Conservation (phyloP, 495 filamentous ascomycete genomes). For the Xylaria nigripes region DNA sequence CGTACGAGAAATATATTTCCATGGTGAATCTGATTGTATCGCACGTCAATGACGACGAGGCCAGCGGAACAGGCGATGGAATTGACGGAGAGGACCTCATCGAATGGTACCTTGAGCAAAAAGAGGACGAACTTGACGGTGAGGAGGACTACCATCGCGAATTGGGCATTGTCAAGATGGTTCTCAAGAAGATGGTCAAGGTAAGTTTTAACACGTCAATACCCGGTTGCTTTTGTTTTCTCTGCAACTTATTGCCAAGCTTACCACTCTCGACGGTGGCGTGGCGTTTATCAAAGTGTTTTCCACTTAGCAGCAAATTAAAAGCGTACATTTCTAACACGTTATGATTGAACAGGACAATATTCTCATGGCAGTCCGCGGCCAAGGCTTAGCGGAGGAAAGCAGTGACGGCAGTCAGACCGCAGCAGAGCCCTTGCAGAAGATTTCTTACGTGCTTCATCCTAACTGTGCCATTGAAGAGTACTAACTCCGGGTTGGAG, state of each 20-base stretch:
- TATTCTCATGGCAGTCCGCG: conserved; percentile 82
- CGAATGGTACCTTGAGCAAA: conserved; percentile 91
- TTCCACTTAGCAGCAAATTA: not conserved
- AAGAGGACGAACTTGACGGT: conserved; percentile 70
- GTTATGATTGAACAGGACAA: conserved; percentile 55
- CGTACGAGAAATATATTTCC: conserved; percentile 87
- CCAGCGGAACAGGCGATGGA: conserved; percentile 70
- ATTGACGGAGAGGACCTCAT: conserved; percentile 81
- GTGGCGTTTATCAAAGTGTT: not conserved
- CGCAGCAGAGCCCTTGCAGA: conserved; percentile 40
- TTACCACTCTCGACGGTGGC: too few relatives aligned
- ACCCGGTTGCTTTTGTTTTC: not conserved
- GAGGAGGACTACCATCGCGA: conserved; percentile 76
- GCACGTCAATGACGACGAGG: conserved; percentile 62
- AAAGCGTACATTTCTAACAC: not conserved
- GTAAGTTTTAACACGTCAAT: conserved; percentile 41
- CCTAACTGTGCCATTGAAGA: conserved; percentile 83
- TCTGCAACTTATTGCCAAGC: not conserved
- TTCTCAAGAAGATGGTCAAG: conserved; percentile 94
- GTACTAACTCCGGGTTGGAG: conserved; percentile 11
- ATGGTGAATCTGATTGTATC: conserved; percentile 80
- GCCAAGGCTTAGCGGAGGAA: conserved; percentile 65
- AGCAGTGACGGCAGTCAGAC: conserved; percentile 36
- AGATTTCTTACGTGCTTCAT: conserved; percentile 82
- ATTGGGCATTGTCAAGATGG: conserved; percentile 70